Evolutionary conservation across 1,284 basidiomycete genomes (phyloP).

Genomic region (Ceratobasidium sp.): DNA sequence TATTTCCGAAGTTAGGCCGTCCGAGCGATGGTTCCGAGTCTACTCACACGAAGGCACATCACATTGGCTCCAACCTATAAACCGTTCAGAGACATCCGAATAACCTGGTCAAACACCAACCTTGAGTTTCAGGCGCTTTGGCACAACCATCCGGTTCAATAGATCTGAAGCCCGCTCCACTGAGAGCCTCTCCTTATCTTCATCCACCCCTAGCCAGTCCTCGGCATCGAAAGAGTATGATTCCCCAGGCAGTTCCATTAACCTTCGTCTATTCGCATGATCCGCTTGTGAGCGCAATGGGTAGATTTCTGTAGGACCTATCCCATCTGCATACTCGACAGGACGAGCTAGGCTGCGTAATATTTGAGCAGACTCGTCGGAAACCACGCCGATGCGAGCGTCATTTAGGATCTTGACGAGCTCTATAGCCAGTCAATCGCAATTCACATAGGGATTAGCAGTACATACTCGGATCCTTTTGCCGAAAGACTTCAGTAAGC

Average conservation of each 20-base stretch:
- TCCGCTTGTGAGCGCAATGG: constrained; percentile 37
- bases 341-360: constrained; percentile 23
- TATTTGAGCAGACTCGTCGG: not conserved
- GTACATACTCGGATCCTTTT: constrained; percentile 43
- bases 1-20: not conserved
- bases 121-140: constrained; percentile 15
- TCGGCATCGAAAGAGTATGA: constrained; percentile 31
- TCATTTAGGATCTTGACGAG: constrained; percentile 51
- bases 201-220: constrained; percentile 46
- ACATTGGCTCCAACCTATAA: constrained; percentile 39
- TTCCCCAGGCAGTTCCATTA: constrained; percentile 16
- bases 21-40: not conserved
- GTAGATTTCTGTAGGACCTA: constrained; percentile 40
- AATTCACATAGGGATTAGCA: not conserved
- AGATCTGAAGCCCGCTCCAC: constrained; percentile 43
- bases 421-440: constrained; percentile 47
- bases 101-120: not conserved
- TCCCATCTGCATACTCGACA: constrained; percentile 36
- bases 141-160: constrained; percentile 46
- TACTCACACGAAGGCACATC: constrained; percentile 39
- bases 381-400: constrained; percentile 36
- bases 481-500: constrained; percentile 71
- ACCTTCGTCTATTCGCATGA: constrained; percentile 29
- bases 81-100: not conserved
- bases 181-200: constrained; percentile 42